Percentiles rank a stretch among this genome's conserved stretches.
Evolutionary conservation across 345 rosid species (phyloP).

Genomic region (Populus alba): DNA sequence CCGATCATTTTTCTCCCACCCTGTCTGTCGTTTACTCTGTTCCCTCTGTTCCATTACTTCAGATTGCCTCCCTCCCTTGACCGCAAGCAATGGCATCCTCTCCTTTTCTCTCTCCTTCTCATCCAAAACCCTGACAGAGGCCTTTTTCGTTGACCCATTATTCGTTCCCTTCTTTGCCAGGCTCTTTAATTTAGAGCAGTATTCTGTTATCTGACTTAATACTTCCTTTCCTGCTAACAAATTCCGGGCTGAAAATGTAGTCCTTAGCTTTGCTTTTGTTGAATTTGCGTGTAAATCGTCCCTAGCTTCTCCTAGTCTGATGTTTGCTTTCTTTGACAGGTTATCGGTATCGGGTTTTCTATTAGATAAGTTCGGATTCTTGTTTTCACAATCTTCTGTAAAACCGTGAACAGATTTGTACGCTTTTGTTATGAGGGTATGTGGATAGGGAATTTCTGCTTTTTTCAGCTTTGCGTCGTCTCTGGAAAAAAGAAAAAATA

Average conservation of each 20-base stretch:
- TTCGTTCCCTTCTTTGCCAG: conserved; percentile 15
- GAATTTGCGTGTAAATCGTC: not conserved
- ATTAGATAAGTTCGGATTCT: conserved; percentile 7
- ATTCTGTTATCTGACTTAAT: conserved; percentile 20
- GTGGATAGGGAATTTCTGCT: not conserved
- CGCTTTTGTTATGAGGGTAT: not conserved
- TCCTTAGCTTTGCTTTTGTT: conserved; percentile 4
- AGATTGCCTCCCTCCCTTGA: not conserved
- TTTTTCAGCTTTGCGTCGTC: conserved; percentile 3
- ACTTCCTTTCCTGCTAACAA: conserved; percentile 18
- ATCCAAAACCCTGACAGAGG: not conserved
- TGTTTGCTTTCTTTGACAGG: not conserved
- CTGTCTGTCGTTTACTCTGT: not conserved
- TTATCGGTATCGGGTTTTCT: no score
- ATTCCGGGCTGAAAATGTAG: conserved; percentile 20
- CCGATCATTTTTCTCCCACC: not conserved
- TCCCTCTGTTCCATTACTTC: not conserved
- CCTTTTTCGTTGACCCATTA: conserved; percentile 13
- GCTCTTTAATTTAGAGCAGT: conserved; percentile 18
- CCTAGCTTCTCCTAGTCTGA: not conserved
- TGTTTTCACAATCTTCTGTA: conserved; percentile 15
- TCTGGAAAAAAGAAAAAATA: conserved; percentile 3
- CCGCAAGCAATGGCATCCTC: conserved; percentile 13
- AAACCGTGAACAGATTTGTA: not conserved
- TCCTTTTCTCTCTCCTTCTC: conserved; percentile 12